A percentile compares a stretch with the other conserved stretches of the same genome.
Evolutionary conservation across 75 land plant species (phyloP).

Genomic region (Azolla pinnata): DNA sequence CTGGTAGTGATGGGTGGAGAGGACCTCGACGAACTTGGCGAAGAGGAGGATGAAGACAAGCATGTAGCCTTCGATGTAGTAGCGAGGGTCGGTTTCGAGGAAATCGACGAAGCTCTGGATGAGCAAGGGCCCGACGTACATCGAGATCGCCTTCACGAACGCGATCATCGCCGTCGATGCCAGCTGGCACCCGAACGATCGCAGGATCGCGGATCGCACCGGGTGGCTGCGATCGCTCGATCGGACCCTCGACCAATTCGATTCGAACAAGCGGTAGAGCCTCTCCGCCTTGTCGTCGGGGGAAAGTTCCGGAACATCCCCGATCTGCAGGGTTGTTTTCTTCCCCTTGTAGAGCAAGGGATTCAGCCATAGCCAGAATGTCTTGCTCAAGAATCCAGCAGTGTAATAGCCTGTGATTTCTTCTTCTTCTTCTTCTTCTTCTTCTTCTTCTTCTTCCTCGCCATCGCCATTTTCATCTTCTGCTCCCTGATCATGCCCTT

Average conservation of each 20-base stretch:
- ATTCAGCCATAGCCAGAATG: slow-evolving; percentile 62
- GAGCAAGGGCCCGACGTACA: slow-evolving; percentile 64
- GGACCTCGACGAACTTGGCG: slow-evolving; percentile 27
- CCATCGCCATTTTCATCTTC: no score
- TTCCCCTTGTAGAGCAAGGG: slow-evolving; percentile 47
- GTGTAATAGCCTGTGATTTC: slow-evolving; percentile 16
- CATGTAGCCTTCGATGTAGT: slow-evolving; percentile 9
- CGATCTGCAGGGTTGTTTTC: slow-evolving; percentile 31
- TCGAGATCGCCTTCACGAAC: slow-evolving; percentile 43
- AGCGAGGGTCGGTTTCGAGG: slow-evolving; percentile 8
- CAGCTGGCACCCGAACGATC: slow-evolving; percentile 24
- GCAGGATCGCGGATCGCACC: slow-evolving; percentile 26
- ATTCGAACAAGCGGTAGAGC: slow-evolving; percentile 22
- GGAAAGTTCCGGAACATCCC: slow-evolving; percentile 49
- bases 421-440: not conserved
- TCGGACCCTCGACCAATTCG: slow-evolving; percentile 27
- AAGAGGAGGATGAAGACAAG: slow-evolving; percentile 22
- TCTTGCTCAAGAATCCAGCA: slow-evolving; percentile 40
- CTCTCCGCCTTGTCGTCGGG: slow-evolving; percentile 41
- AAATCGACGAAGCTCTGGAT: slow-evolving; percentile 53
- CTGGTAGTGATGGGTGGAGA: slow-evolving; percentile 31
- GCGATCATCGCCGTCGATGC: slow-evolving; percentile 16
- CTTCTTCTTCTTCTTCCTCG: not conserved
- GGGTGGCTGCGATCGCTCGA: slow-evolving; percentile 7
- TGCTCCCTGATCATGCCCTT: not conserved